Evolutionary conservation across 805 yeast genomes (phyloP).

Genomic region (Soucietia sequanensis): DNA sequence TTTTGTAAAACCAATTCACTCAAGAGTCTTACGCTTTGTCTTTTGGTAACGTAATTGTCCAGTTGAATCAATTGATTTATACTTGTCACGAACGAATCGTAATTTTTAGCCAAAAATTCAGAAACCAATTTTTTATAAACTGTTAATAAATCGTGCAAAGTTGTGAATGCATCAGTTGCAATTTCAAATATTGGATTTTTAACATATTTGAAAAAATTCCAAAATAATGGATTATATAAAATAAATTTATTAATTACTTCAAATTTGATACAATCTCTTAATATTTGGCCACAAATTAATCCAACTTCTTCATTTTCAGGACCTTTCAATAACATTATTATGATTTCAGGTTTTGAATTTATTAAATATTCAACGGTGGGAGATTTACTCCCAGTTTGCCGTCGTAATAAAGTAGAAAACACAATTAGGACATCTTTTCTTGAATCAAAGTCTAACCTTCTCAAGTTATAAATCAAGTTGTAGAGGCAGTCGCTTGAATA

Average conservation of each 20-base stretch:
- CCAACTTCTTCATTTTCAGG: slow-evolving; percentile 77
- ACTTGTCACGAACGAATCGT: slow-evolving; percentile 54
- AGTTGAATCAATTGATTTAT: slow-evolving; percentile 73
- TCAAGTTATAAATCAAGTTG: slow-evolving; percentile 56
- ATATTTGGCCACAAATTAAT: slow-evolving; percentile 69
- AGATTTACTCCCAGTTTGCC: slow-evolving; percentile 70
- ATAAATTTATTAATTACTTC: slow-evolving; percentile 66
- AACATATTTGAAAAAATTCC: slow-evolving; percentile 82
- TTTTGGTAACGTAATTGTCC: slow-evolving; percentile 84
- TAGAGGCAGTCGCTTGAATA: slow-evolving; percentile 69
- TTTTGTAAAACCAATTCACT: slow-evolving; percentile 70
- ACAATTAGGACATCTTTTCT: slow-evolving; percentile 76
- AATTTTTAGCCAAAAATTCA: slow-evolving; percentile 63
- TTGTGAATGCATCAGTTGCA: slow-evolving; percentile 85
- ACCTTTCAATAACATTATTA: slow-evolving; percentile 61
- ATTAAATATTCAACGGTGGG: slow-evolving; percentile 87
- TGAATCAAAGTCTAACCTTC: slow-evolving; percentile 82
- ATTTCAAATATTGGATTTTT: slow-evolving; percentile 79
- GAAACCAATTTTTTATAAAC: slow-evolving; percentile 66
- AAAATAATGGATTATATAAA: slow-evolving; percentile 59
- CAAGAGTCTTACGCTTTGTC: slow-evolving; percentile 81
- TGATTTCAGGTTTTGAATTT: slow-evolving; percentile 57
- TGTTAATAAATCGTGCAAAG: slow-evolving; percentile 68
- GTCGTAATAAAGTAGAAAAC: slow-evolving; percentile 73
- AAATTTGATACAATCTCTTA: slow-evolving; percentile 81